Evolutionary conservation across 2,329 filamentous ascomycete species (phyloP), one percentile per base, ranked within the genome.

Genomic region (Fusarium sp.): DNA sequence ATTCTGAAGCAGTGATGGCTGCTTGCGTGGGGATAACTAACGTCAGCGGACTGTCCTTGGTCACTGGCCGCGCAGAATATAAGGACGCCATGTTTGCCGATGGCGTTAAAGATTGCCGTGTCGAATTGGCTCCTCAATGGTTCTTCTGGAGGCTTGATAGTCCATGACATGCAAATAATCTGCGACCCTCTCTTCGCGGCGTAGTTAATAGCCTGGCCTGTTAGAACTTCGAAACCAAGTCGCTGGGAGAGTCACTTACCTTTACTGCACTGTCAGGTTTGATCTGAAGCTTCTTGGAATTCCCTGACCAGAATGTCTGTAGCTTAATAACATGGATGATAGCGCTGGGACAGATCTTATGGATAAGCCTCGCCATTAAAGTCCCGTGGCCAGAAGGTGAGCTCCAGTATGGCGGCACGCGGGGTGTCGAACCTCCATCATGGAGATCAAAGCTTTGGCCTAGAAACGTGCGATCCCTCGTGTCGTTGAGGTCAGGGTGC

Each of bases 1-100:
- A 70, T 69, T 15, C 65, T 52, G 42, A 68, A 68, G n/a, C 68
- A 65, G 5, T 17, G 31, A 11, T 15, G 25, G 15, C 64, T 65
- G 36, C 60, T 70, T 17, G 39, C 41, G 6, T 68, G 36, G 0
- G 55, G 65, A 11, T 70, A 70, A 17, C 59, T 65, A 1, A 54
- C 13, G 41, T 70, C 65, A 3, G 60, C 50, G 2, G 45, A 61
- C 18, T 68, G 64, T 2, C 67, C 59, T 15, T 68, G 58, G 10
- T 60, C 46, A 3, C 36, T 60, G 22, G 36, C 36, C 2, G 56
- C 29, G 18, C 46, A 60, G 29, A 60, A 60, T 25, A 60, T 60
- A 10, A 53, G 46, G 4, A 27, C 17, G 22, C 36, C 22, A 5
- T 60, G 33, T 12, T 53, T 42, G 35, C 10, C 45, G 27, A 47